Conservation (phyloP, 768 basidiomycete genomes). For the Boletus rubescentipes region DNA sequence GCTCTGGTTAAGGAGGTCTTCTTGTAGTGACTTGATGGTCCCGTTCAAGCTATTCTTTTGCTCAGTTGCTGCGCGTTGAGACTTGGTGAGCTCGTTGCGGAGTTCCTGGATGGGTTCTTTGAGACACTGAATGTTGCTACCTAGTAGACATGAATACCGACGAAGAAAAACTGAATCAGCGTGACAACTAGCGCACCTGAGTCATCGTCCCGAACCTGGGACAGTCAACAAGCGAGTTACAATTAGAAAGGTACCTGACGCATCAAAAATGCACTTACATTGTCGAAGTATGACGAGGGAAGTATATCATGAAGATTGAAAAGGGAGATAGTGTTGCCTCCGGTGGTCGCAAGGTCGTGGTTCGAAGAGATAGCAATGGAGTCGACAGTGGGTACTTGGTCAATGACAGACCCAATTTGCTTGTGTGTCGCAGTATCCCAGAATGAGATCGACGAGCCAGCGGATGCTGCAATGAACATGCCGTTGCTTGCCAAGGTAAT, state of each 20-base stretch:
- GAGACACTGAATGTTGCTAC: too few relatives aligned
- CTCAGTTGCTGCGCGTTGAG: too few relatives aligned
- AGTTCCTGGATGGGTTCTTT: too few relatives aligned
- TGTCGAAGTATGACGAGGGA: not conserved
- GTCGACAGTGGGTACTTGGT: rapidly evolving
- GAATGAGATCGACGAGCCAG: not conserved
- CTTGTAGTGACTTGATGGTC: too few relatives aligned
- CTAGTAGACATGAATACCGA: not conserved
- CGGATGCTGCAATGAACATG: not conserved
- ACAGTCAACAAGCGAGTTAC: too few relatives aligned
- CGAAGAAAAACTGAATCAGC: too few relatives aligned
- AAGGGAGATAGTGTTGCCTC: not conserved
- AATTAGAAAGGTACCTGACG: not conserved
- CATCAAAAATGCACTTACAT: not conserved
- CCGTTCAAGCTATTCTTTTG: too few relatives aligned
- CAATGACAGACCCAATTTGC: not conserved
- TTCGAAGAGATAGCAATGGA: not conserved
- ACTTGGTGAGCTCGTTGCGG: too few relatives aligned
- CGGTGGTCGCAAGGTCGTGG: not conserved
- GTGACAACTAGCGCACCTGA: not conserved
- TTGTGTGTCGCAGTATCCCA: conserved; percentile 3
- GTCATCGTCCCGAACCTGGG: not conserved
- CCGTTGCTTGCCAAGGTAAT: not conserved
- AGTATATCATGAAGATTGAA: not conserved
- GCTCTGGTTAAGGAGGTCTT: too few relatives aligned